These are phyloP conservation scores for Fagopyrum tataricum DNA, from an alignment of 148 eudicot genomes.

Conservation along the genomic window DNA sequence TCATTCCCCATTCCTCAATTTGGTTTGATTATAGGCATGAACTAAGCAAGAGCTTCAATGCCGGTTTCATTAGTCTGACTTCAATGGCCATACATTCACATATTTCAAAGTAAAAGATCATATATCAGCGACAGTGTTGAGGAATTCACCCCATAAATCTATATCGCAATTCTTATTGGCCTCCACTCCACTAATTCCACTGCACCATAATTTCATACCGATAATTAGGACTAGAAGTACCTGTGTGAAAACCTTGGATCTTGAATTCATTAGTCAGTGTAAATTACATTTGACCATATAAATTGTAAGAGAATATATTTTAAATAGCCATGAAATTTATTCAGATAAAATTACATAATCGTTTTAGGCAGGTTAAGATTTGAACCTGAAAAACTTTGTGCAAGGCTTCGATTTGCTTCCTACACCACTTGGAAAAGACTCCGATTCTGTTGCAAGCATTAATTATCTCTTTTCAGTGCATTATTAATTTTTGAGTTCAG, in stretches of 20 bases:
- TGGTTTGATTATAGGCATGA: neutral
- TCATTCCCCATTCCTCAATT: neutral
- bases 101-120: neutral
- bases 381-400: conserved; percentile 99
- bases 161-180: neutral
- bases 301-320: conserved; percentile 16
- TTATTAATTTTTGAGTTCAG: conserved; percentile 23
- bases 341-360: conserved; percentile 15
- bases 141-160: neutral
- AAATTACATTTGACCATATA: conserved; percentile 26
- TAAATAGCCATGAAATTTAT: conserved; percentile 15
- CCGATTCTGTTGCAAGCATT: conserved; percentile 91
- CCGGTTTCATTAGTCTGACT: neutral
- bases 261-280: conserved; percentile 52
- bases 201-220: neutral
- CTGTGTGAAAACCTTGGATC: conserved; percentile 61
- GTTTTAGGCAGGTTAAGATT: conserved; percentile 57
- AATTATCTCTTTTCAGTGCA: conserved; percentile 30
- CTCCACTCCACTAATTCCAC: neutral
- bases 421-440: conserved; percentile 75
- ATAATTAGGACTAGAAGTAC: conserved; percentile 17
- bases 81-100: neutral
- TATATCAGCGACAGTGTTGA: neutral
- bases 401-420: conserved; percentile 99
- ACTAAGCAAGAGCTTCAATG: neutral